A percentile compares a stretch with the other conserved stretches of the same genome.
phyloP scores from a whole-genome alignment of 2,329 filamentous ascomycete genomes.

The Penicillium italicum region DNA sequence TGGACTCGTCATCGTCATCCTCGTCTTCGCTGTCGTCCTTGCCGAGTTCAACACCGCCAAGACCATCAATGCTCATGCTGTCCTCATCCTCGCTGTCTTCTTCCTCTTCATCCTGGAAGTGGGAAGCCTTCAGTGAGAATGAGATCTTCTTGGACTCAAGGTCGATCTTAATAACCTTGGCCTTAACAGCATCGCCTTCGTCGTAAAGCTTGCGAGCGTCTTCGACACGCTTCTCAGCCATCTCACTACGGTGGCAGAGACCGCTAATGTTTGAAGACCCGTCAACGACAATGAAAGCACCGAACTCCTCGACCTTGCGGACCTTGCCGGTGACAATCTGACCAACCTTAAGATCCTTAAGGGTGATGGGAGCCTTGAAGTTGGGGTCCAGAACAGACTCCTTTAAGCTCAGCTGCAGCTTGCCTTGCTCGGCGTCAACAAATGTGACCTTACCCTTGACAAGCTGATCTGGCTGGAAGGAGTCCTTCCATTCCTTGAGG shows the following conservation, averaged over 20 bases:
- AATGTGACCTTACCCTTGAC: constrained; percentile 80
- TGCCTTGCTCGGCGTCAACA: constrained; percentile 64
- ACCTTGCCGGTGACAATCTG: constrained; percentile 86
- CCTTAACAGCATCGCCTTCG: constrained; percentile 90
- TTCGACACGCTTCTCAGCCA: constrained; percentile 77
- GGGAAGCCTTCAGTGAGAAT: constrained; percentile 88
- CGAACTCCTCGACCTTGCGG: constrained; percentile 90
- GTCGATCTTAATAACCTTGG: constrained; percentile 77
- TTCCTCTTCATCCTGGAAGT: constrained; percentile 64
- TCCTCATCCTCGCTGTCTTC: constrained; percentile 48
- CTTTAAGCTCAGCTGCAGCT: constrained; percentile 83
- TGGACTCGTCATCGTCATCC: constrained; percentile 35
- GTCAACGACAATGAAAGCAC: constrained; percentile 89
- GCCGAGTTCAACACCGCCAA: constrained; percentile 33
- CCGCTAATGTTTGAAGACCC: constrained; percentile 85
- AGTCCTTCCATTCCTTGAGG: constrained; percentile 91
- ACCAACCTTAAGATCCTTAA: constrained; percentile 72
- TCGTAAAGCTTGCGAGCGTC: constrained; percentile 88
- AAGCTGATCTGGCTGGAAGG: constrained; percentile 83
- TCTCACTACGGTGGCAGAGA: constrained; percentile 85
- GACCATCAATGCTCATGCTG: constrained; percentile 35
- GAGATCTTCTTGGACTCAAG: constrained; percentile 71
- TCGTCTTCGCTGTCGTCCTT: constrained; percentile 38
- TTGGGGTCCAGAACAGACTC: constrained; percentile 75
- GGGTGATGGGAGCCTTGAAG: constrained; percentile 68